Percentiles rank a stretch among this genome's conserved stretches.
Conservation (phyloP, 192 early-diverging fungal species). For the Entomortierella chlamydospora region DNA sequence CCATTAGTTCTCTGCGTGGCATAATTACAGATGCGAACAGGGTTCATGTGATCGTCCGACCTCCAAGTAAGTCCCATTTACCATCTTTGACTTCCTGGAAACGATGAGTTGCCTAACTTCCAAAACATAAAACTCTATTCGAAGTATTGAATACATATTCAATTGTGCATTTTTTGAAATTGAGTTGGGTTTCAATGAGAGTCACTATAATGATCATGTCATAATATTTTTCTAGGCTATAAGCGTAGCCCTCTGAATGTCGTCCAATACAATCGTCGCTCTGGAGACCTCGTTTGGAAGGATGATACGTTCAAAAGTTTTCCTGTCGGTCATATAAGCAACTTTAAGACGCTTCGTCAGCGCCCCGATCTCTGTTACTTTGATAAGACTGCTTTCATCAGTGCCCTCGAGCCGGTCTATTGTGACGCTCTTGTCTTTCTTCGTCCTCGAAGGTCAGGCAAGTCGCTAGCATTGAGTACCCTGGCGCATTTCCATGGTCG, state of each 20-base stretch:
- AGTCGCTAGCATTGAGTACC: conserved; percentile 45
- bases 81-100: no score
- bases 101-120: conserved; percentile 17
- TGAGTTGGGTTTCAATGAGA: no score
- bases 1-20: conserved; percentile 19
- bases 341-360: conserved; percentile 28
- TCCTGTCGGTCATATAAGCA: conserved; percentile 27
- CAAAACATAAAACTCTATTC: conserved; percentile 36
- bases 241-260: conserved; percentile 20
- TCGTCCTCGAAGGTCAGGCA: conserved; percentile 46
- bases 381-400: conserved; percentile 43
- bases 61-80: conserved; percentile 20
- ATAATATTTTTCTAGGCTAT: conserved; percentile 24
- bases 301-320: conserved; percentile 31
- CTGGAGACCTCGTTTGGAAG: conserved; percentile 41
- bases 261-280: conserved; percentile 33
- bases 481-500: conserved; percentile 55
- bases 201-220: no score
- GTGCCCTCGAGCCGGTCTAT: conserved; percentile 34
- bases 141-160: conserved; percentile 10
- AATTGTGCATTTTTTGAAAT: conserved; percentile 13
- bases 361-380: conserved; percentile 30
- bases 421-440: conserved; percentile 31
- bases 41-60: conserved; percentile 29
- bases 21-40: conserved; percentile 21